Conservation (phyloP, 2,329 filamentous ascomycete species). For the Phialocephala sp. region DNA sequence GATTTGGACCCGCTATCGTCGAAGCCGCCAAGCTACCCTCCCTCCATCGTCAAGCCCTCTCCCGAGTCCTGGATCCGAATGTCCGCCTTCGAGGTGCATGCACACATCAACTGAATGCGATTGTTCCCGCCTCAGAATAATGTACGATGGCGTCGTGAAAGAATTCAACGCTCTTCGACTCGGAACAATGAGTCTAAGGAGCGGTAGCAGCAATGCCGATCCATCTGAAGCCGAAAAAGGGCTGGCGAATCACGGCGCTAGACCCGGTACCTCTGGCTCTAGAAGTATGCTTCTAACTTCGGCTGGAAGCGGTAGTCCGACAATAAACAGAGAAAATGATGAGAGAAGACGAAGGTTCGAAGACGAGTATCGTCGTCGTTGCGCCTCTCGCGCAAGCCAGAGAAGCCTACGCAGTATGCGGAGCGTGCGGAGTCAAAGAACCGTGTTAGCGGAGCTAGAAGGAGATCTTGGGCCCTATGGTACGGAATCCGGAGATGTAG, state of each 20-base stretch:
- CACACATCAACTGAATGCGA: not conserved
- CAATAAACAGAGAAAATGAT: not conserved
- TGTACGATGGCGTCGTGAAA: conserved; percentile 5
- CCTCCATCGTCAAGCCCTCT: not conserved
- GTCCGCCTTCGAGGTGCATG: not conserved
- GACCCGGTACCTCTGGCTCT: not conserved
- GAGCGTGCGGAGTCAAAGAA: conserved; percentile 13
- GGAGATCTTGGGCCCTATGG: conserved; percentile 16
- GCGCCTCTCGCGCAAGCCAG: not conserved
- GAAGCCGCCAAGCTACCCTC: not conserved
- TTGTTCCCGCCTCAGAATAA: not conserved
- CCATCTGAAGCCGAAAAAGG: not conserved
- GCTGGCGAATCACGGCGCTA: not conserved
- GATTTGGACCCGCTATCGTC: conserved; percentile 20
- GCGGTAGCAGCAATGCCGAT: not conserved
- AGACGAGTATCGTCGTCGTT: conserved; percentile 9
- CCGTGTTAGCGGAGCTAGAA: conserved; percentile 26
- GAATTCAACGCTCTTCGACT: not conserved
- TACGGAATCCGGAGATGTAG: not conserved
- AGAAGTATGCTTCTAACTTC: not conserved
- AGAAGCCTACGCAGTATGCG: too few relatives aligned
- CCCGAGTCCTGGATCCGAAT: not conserved
- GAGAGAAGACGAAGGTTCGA: conserved; percentile 9
- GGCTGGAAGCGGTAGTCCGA: not conserved
- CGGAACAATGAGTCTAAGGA: not conserved